Base-by-base conservation (phyloP, 1,284 basidiomycete genomes). In the Leccinum fuscescens region DNA sequence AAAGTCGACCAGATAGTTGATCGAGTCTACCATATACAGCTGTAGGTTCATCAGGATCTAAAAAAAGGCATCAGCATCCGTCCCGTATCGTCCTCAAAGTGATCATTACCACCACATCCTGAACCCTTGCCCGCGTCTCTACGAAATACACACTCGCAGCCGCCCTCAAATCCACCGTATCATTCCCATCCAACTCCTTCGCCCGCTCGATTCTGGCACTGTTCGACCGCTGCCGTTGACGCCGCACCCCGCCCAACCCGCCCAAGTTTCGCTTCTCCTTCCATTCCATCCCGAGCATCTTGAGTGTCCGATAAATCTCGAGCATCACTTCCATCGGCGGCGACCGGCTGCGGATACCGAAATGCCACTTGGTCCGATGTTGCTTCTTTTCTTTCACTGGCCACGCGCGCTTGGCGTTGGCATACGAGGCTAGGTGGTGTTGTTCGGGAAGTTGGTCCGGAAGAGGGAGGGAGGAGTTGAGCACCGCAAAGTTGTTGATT, bases 241-340 rank as follows among this genome's bases (percentile, higher is more conserved):
- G 55, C 24, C 49, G 63, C 6, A 72, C 46, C 9, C 84, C 85
- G 3, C 86, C 88, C 11, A 91, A 71, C 2, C 88, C 87, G 3
- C 90, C 89, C 5, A 92, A 74, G 63, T 83, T 84, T 66, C 80
- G 81, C 79, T 92, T 92, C 79, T 90, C 88, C 73, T 90, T 90
- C 96, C 96, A 99, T 76, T 99, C 94, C 94, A 99, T 98, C 17
- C 92, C 93, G n/a, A 99, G 80, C 59, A 88, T 81, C 76, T 92
- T 91, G 59, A 99, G 78, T 57, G 96, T 97, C 63, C 93, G 82
- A 78, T 99, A 99, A 60, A 99, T 97, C 81, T 98, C 96, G 24
- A 98, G 80, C 96, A 99, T 98, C 50, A 99, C 96, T 75, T 98
- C 96, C 94, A 98, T 97, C 20, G 96, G 96, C 50, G 95, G 94